These are phyloP conservation scores for Pichia thaimueangensis DNA, from an alignment of 805 yeast genomes.

Conservation along the genomic window DNA sequence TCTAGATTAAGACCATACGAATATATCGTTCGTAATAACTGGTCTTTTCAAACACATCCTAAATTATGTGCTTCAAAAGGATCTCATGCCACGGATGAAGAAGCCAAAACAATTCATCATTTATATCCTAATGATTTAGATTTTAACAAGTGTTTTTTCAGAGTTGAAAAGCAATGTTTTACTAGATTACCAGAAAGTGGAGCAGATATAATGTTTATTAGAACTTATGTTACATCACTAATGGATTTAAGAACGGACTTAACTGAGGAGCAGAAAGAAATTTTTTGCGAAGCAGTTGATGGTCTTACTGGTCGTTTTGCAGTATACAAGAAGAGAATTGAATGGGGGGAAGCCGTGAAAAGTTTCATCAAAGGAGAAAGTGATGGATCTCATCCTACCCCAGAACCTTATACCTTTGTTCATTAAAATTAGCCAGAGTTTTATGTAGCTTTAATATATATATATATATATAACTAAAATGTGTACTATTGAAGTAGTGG, in stretches of 20 bases:
- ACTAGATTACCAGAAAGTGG: conserved; percentile 45
- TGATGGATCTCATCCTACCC: conserved; percentile 28
- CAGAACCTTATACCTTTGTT: conserved; percentile 19
- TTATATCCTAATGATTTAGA: conserved; percentile 32
- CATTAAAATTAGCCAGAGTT: too few relatives aligned
- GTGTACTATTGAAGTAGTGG: too few relatives aligned
- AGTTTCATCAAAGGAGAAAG: conserved; percentile 34
- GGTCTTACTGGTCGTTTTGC: conserved; percentile 56
- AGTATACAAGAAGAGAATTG: conserved; percentile 53
- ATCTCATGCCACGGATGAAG: conserved; percentile 34
- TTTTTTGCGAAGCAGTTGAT: conserved; percentile 55
- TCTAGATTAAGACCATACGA: conserved; percentile 45
- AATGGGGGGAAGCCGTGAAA: conserved; percentile 66
- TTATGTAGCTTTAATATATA: too few relatives aligned
- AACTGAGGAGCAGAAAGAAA: conserved; percentile 37
- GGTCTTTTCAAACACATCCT: conserved; percentile 62
- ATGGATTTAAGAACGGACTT: conserved; percentile 31
- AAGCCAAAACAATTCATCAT: conserved; percentile 30
- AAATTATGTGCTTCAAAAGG: conserved; percentile 41
- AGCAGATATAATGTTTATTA: conserved; percentile 44
- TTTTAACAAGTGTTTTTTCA: conserved; percentile 44
- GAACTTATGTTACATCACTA: conserved; percentile 54
- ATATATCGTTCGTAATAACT: conserved; percentile 58
- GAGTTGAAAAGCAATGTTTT: conserved; percentile 55
- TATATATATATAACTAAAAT: too few relatives aligned